Evolutionary conservation across 139 green algal species (phyloP).

Genomic region (Nannochloris sp.): DNA sequence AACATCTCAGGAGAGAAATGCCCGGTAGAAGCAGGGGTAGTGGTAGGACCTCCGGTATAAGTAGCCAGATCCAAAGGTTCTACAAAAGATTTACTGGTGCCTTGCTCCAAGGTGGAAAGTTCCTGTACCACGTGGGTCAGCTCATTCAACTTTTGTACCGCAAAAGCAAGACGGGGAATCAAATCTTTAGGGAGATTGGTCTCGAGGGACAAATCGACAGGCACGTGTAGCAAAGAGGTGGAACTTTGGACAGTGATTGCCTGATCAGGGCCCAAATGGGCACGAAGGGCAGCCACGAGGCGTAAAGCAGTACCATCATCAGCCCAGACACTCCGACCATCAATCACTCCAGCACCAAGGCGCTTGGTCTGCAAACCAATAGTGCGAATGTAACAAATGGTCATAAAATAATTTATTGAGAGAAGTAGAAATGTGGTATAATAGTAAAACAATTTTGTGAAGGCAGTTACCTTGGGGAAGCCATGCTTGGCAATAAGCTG

Average conservation of each 20-base stretch:
- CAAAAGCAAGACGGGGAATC: slow-evolving; percentile 59
- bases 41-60: slow-evolving; percentile 7
- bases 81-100: neutral
- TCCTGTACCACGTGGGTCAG: slow-evolving; percentile 7
- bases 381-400: neutral
- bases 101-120: neutral
- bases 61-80: neutral
- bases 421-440: neutral
- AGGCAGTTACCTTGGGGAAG: slow-evolving; percentile 19
- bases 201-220: slow-evolving; percentile 56
- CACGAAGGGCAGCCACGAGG: slow-evolving; percentile 32
- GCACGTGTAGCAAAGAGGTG: slow-evolving; percentile 75
- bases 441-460: neutral
- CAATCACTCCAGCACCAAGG: slow-evolving; percentile 73
- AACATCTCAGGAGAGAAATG: slow-evolving; percentile 20
- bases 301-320: slow-evolving; percentile 38
- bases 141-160: slow-evolving; percentile 69
- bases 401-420: neutral
- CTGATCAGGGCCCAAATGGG: slow-evolving; percentile 20
- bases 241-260: slow-evolving; percentile 30
- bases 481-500: slow-evolving; percentile 57
- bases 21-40: too few relatives aligned
- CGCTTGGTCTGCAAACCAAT: slow-evolving; percentile 61
- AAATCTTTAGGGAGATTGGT: slow-evolving; percentile 15
- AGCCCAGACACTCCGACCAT: slow-evolving; percentile 73